Evolutionary conservation across 768 basidiomycete genomes (phyloP).

Genomic region (Mrakia frigida): DNA sequence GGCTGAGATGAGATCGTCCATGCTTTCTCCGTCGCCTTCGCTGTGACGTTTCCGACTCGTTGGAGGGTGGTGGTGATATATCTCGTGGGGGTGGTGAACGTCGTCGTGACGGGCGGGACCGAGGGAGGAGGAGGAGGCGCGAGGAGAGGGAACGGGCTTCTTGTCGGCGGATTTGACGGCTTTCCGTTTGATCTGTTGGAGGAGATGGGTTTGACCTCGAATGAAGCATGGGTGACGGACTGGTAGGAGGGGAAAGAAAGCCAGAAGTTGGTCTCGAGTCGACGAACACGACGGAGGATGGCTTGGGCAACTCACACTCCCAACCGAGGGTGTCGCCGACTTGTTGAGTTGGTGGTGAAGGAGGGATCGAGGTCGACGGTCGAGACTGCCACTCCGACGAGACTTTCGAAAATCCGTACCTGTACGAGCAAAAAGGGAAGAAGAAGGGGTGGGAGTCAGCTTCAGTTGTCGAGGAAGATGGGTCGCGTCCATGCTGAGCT

Average conservation of each 20-base stretch:
- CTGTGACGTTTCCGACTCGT: not conserved
- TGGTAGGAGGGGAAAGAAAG: not conserved
- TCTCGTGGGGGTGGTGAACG: not conserved
- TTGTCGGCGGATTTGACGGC: slow-evolving; percentile 9
- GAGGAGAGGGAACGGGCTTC: not conserved
- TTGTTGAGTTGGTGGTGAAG: not conserved
- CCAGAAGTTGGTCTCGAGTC: not conserved
- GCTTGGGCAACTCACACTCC: not conserved
- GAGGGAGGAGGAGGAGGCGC: not conserved
- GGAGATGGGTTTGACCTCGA: slow-evolving; percentile 1
- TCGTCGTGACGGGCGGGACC: not conserved
- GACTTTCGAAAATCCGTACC: slow-evolving; percentile 18
- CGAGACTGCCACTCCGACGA: slow-evolving; percentile 15
- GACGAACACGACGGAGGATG: not conserved
- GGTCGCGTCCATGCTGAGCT: too few species aligned
- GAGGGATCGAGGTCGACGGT: slow-evolving; percentile 4
- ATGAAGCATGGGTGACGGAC: slow-evolving; percentile 13
- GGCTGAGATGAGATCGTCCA: not conserved
- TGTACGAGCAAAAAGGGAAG: not conserved
- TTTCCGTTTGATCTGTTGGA: slow-evolving; percentile 10
- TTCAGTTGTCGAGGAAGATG: too few species aligned
- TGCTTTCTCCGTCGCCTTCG: not conserved
- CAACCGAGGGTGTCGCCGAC: not conserved
- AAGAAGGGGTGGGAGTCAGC: too few species aligned
- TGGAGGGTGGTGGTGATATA: not conserved